These are phyloP conservation scores for Begonia peltatifolia DNA, from an alignment of 306 rosid species.

Conservation along the genomic window DNA sequence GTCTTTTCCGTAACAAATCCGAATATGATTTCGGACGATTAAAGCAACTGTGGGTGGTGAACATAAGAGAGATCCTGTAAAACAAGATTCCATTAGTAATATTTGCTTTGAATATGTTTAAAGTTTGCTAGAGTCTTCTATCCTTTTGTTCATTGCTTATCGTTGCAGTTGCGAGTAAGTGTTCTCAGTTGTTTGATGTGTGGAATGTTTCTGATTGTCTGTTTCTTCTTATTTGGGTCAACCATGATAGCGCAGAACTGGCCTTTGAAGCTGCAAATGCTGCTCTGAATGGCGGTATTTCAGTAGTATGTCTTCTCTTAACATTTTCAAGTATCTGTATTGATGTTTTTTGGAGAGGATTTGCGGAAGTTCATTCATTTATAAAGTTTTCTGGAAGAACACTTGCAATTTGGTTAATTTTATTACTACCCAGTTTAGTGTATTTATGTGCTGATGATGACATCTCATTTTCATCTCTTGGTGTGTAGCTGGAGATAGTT, in stretches of 20 bases:
- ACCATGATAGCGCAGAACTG: slow-evolving; percentile 46
- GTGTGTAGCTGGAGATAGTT: slow-evolving; percentile 75
- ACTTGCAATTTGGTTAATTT: not conserved
- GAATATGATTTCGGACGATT: not conserved
- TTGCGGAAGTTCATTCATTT: not conserved
- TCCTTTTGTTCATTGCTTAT: not conserved
- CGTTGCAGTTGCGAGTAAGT: not conserved
- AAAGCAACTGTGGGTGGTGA: not conserved
- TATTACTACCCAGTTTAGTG: not conserved
- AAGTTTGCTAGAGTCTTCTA: not conserved
- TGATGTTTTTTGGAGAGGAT: not conserved
- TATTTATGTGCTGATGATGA: not conserved
- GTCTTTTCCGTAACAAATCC: not conserved
- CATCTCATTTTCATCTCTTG: slow-evolving; percentile 3
- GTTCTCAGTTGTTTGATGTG: not conserved
- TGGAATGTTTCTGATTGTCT: slow-evolving; percentile 3
- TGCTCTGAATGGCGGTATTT: slow-evolving; percentile 71
- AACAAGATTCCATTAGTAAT: no score
- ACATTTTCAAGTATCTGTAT: not conserved
- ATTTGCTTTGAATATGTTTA: no score
- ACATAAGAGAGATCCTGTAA: no score
- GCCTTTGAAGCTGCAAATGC: slow-evolving; percentile 79
- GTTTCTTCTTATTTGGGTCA: slow-evolving; percentile 11
- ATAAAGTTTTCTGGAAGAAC: not conserved
- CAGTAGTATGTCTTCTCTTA: slow-evolving; percentile 51